Evolutionary conservation across 2,329 filamentous ascomycete species (phyloP).

Genomic region (Xylariomycetidae sp.): DNA sequence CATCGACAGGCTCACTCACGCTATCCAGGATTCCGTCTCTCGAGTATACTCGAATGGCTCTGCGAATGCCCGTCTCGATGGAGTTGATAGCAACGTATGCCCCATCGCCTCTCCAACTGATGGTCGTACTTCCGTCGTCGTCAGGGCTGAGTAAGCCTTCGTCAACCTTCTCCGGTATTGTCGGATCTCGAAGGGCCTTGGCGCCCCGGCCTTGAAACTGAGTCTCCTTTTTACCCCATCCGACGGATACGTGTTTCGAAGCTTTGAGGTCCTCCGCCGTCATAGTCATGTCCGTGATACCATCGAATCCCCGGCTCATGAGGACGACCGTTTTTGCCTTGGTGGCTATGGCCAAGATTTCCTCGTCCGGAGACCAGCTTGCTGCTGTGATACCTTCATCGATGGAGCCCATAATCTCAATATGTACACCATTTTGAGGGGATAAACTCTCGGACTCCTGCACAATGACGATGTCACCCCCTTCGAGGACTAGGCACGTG

Average conservation of each 20-base stretch:
- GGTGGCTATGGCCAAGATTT: slow-evolving; percentile 80
- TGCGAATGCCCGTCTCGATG: slow-evolving; percentile 62
- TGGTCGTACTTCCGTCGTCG: slow-evolving; percentile 68
- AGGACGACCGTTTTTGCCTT: slow-evolving; percentile 75
- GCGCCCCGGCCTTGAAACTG: slow-evolving; percentile 94
- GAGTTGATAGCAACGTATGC: slow-evolving; percentile 84
- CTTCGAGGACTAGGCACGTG: slow-evolving; percentile 78
- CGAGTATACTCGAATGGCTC: slow-evolving; percentile 85
- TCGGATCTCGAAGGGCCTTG: slow-evolving; percentile 82
- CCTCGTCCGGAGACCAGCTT: slow-evolving; percentile 92
- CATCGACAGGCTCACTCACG: slow-evolving; percentile 90
- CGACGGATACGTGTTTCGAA: slow-evolving; percentile 93
- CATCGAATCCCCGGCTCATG: slow-evolving; percentile 90
- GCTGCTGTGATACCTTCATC: slow-evolving; percentile 88
- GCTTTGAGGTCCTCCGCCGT: slow-evolving; percentile 71
- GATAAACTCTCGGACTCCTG: slow-evolving; percentile 55
- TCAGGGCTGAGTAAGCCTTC: slow-evolving; percentile 68
- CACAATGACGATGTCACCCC: slow-evolving; percentile 85
- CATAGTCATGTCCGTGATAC: slow-evolving; percentile 70
- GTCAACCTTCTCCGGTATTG: slow-evolving; percentile 88
- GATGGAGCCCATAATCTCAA: slow-evolving; percentile 93
- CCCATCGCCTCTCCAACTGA: slow-evolving; percentile 94
- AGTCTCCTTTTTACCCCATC: slow-evolving; percentile 97
- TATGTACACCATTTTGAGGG: slow-evolving; percentile 62
- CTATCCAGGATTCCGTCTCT: slow-evolving; percentile 88